Base-by-base conservation (phyloP, 495 filamentous ascomycete genomes). In the Thermothielavioides terrestris region DNA sequence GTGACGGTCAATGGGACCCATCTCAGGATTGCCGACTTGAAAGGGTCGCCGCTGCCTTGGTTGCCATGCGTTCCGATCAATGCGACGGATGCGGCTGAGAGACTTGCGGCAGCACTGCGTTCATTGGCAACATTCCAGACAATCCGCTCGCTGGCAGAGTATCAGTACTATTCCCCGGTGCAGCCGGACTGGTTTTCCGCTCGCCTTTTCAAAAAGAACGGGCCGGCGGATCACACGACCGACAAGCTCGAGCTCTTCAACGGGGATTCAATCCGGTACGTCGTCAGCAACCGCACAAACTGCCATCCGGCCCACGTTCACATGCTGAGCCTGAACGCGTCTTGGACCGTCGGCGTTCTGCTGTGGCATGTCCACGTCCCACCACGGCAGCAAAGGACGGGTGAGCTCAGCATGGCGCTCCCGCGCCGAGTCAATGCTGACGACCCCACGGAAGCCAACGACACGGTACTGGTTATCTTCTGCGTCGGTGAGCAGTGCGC, bases 281-380 rank as follows among this genome's bases (percentile, higher is more conserved):
- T 44, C 6, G 22, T 58, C 2, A 42, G 46, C 21, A 54, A 50
- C 42, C 26, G 27, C 22, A 44, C 41, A 1, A n/a, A 37, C 10
- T 14, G 1, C 10, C 22, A 25, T 12, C 47, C 55, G 4, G 50
- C 46, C 0, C 38, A 50, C 23, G 51, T 54, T 0, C 46, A 58
- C 37, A 51, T 58, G 50, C 14, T 58, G 14, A 54, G 55, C 27
- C 55, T 58, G 27, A 58, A 58, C 21, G 46, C 55, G 2, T 54
- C 55, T 6, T 58, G 55, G 55, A 54, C 50, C 0, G 32, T 58
- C 9, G 46, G 46, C 0, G 46, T 37, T 4, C 23, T 54, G 37
- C 42, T 54, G 1, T 58, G 55, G 55, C 47, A 58, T 26, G 42
- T 46, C 10, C 35, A 20, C 9, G 28, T 58, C 7, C 50, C 50